Percentiles rank a stretch among this genome's conserved stretches.
phyloP scores from a whole-genome alignment of 2,329 filamentous ascomycete genomes.

The Phoma herbarum region DNA sequence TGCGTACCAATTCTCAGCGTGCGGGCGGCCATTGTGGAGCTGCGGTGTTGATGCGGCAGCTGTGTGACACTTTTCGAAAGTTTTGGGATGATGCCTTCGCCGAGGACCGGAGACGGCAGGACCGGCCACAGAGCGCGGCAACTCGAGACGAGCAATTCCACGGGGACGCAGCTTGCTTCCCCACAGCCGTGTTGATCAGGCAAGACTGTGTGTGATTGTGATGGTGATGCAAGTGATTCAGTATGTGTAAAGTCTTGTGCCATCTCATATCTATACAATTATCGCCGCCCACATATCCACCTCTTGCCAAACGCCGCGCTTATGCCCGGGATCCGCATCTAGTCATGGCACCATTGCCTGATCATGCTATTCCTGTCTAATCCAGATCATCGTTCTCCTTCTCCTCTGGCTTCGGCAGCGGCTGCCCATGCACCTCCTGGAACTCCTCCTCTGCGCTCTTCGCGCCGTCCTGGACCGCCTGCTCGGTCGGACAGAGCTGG shows the following conservation, averaged over 20 bases:
- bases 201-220: too few relatives aligned
- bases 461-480: slow-evolving; percentile 49
- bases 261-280: neutral
- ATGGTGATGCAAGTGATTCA: too few relatives aligned
- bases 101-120: slow-evolving; percentile 9
- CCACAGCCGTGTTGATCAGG: too few relatives aligned
- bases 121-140: neutral
- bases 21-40: slow-evolving; percentile 41
- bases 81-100: slow-evolving; percentile 25
- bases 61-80: slow-evolving; percentile 16
- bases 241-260: too few relatives aligned
- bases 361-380: too few relatives aligned
- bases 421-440: slow-evolving; percentile 30
- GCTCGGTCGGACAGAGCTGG: slow-evolving; percentile 74
- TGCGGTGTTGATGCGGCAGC: slow-evolving; percentile 18
- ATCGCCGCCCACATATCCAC: neutral
- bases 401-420: neutral
- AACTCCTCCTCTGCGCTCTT: slow-evolving; percentile 37
- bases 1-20: slow-evolving; percentile 42
- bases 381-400: slow-evolving; percentile 28
- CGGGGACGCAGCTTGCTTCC: neutral
- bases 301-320: neutral
- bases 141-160: neutral
- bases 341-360: too few relatives aligned
- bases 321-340: too few relatives aligned